Evolutionary conservation across 331 rosid genomes (phyloP).

Genomic region (Stylosanthes scabra): DNA sequence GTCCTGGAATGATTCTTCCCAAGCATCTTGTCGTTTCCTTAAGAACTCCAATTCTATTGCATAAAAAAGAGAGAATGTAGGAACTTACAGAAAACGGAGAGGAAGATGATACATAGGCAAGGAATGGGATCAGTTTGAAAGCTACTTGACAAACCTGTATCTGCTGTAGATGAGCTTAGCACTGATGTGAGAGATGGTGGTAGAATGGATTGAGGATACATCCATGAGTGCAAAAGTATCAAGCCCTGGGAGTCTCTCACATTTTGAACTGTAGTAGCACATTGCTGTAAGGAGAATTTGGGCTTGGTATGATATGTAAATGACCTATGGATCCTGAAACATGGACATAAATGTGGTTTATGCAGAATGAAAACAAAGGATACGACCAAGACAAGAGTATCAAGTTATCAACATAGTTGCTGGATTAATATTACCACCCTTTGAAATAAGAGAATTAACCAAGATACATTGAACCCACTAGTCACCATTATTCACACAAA

Average conservation of each 20-base stretch:
- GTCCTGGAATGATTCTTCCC: slow-evolving; percentile 90
- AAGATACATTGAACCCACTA: background rate
- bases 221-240: slow-evolving; percentile 76
- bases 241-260: slow-evolving; percentile 45
- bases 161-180: slow-evolving; percentile 70
- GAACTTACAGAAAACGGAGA: slow-evolving; percentile 13
- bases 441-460: background rate
- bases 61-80: slow-evolving; percentile 24
- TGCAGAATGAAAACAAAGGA: slow-evolving; percentile 13
- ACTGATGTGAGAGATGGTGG: slow-evolving; percentile 74
- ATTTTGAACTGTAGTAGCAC: slow-evolving; percentile 44
- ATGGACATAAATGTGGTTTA: slow-evolving; percentile 22
- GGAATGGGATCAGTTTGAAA: slow-evolving; percentile 14
- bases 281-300: slow-evolving; percentile 36
- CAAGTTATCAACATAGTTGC: slow-evolving; percentile 6
- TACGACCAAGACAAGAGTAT: slow-evolving; percentile 21
- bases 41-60: slow-evolving; percentile 81
- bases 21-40: slow-evolving; percentile 68
- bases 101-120: slow-evolving; percentile 9
- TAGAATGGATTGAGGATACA: slow-evolving; percentile 84
- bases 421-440: background rate
- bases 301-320: slow-evolving; percentile 49
- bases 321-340: slow-evolving; percentile 54
- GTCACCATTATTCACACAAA: background rate
- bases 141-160: slow-evolving; percentile 59